A percentile compares a stretch with the other conserved stretches of the same genome.
Evolutionary conservation across 73 alveolate species (phyloP).

Genomic region (Paramecium octaurelia): DNA sequence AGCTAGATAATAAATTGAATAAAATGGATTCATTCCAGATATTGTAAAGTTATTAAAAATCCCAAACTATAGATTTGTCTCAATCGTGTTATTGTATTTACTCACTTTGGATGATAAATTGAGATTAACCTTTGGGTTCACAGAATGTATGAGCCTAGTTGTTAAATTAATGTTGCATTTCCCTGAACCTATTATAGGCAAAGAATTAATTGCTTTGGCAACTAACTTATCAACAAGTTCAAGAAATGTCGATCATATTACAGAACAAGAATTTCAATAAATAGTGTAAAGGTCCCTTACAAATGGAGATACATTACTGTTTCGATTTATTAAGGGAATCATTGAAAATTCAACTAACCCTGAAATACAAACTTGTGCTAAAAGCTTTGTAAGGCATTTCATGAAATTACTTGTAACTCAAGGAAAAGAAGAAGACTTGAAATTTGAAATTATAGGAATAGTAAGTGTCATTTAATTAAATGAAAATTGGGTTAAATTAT

Average conservation of each 20-base stretch:
- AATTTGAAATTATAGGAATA: conserved; percentile 80
- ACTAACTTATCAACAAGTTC: conserved; percentile 87
- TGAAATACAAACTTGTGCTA: conserved; percentile 52
- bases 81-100: conserved; percentile 86
- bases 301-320: conserved; percentile 85
- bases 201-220: conserved; percentile 95
- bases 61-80: conserved; percentile 90
- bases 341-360: conserved; percentile 72
- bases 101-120: conserved; percentile 90
- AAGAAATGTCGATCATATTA: conserved; percentile 92
- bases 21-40: conserved; percentile 87
- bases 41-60: conserved; percentile 88
- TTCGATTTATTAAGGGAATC: conserved; percentile 88
- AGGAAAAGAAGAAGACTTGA: conserved; percentile 74
- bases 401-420: conserved; percentile 51
- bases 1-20: conserved; percentile 84
- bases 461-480: conserved; percentile 72
- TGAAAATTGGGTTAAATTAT: conserved; percentile 72
- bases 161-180: conserved; percentile 86
- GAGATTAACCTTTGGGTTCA: conserved; percentile 91
- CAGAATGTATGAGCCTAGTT: conserved; percentile 91
- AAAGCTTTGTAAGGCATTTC: conserved; percentile 54
- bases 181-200: conserved; percentile 96
- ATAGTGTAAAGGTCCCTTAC: conserved; percentile 91
- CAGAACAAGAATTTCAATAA: conserved; percentile 90